Percentiles rank a stretch among this genome's conserved stretches.
These are phyloP conservation scores for Hygrophorus pudorinus DNA, from an alignment of 768 basidiomycete genomes.

Conservation along the genomic window DNA sequence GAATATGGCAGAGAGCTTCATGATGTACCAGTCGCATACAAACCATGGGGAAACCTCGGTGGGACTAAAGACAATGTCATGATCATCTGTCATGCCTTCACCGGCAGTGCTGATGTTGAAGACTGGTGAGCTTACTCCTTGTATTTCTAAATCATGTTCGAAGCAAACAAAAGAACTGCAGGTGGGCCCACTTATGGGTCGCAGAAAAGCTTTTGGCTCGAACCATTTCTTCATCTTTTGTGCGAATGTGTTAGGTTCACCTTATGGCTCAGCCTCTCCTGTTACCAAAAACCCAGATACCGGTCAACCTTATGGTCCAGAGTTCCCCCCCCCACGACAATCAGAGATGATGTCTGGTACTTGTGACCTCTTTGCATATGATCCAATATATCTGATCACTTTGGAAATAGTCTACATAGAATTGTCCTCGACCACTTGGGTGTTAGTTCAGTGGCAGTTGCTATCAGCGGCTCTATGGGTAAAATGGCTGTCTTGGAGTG, in stretches of 20 bases:
- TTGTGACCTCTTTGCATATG: conserved; percentile 9
- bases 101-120: conserved; percentile 93
- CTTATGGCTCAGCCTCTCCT: conserved; percentile 89
- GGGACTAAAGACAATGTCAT: conserved; percentile 75
- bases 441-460: conserved; percentile 74
- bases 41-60: conserved; percentile 92
- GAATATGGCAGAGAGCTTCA: conserved; percentile 67
- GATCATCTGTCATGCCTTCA: conserved; percentile 97
- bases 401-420: conserved; percentile 63
- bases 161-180: conserved; percentile 19
- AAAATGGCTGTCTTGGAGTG: conserved; percentile 97
- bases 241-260: conserved; percentile 86
- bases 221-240: conserved; percentile 89
- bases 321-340: conserved; percentile 87
- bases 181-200: conserved; percentile 97
- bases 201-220: conserved; percentile 86
- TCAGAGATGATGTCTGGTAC: conserved; percentile 88
- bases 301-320: conserved; percentile 73
- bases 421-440: conserved; percentile 75
- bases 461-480: conserved; percentile 96
- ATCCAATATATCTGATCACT: conserved; percentile 1
- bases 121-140: conserved; percentile 64
- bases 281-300: conserved; percentile 75
- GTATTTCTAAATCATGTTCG: not conserved
- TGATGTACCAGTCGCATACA: conserved; percentile 86